Evolutionary conservation across 2,329 filamentous ascomycete species (phyloP), one percentile per base, ranked within the genome.

Genomic region (Macrophomina phaseolina): DNA sequence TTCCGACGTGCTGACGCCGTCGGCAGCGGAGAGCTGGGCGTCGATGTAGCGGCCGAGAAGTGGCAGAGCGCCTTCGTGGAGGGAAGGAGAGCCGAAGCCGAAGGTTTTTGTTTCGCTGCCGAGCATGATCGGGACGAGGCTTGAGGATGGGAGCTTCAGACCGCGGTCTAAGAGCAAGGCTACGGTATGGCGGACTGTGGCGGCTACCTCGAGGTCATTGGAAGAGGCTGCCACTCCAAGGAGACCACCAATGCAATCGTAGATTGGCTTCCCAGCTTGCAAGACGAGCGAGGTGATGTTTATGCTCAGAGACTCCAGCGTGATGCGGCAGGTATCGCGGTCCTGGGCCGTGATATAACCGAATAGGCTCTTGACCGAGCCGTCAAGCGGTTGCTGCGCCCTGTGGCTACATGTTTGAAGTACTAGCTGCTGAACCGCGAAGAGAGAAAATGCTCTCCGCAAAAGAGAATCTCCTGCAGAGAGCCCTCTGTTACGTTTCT

Each of bases 161-260:
- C 64, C 64, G 45, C 36, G 30, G 46, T 36, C 64, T 16, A 66
- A 32, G 34, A 66, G 55, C 53, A n/a, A 45, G 34, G 53, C 64
- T 34, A 66, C 28, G 5, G 34, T 36, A 8, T 61, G 64, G 14
- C 64, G 64, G 28, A 61, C 46, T 11, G 64, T 32, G 32, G 64
- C 34, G 23, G 53, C 30, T 8, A 65, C 45, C 32, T 65, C 63
- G 18, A 65, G 18, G 32, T 65, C 63, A 11, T n/a, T 49, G 2
- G 45, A 51, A 2, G 45, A 38, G 5, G 45, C 32, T 3, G 45
- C 42, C 8, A 34, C 7, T 4, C 36, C 45, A 2, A 62, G 45
- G n/a, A 62, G 12, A 5, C 3, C 28, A 30, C 30, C 32, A 14
- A 62, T 38, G 45, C 58, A 38, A 8, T 36, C 32, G 12, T 62